Evolutionary conservation across 1,284 basidiomycete genomes (phyloP).

Genomic region (Cryptococcus amylolentus): DNA sequence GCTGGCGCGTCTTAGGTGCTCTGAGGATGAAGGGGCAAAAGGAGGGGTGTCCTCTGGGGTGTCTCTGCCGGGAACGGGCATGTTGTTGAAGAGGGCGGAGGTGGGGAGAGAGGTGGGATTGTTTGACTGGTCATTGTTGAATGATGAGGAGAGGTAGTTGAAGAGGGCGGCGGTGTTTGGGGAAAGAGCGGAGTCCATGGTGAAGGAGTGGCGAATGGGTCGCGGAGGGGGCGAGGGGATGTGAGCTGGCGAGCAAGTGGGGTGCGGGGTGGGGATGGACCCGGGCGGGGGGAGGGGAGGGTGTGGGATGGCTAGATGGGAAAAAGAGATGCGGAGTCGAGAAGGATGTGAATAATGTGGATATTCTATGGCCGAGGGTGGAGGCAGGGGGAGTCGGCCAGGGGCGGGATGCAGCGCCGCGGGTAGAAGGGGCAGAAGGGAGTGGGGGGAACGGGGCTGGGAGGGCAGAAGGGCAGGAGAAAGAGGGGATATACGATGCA

Average conservation of each 20-base stretch:
- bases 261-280: not conserved
- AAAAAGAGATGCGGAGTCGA: not conserved
- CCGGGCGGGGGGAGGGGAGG: not conserved
- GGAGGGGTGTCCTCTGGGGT: constrained; percentile 41
- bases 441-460: too few species aligned
- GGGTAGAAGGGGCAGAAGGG: too few species aligned
- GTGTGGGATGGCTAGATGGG: not conserved
- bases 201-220: not conserved
- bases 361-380: not conserved
- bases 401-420: too few species aligned
- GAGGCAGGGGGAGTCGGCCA: too few species aligned
- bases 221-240: not conserved
- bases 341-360: not conserved
- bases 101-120: constrained; percentile 33
- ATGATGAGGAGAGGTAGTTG: constrained; percentile 29
- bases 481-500: too few species aligned
- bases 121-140: constrained; percentile 3
- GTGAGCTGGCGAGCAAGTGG: not conserved
- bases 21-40: constrained; percentile 8
- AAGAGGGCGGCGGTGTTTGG: constrained; percentile 46
- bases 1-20: not conserved
- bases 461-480: too few species aligned
- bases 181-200: constrained; percentile 31
- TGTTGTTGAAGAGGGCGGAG: constrained; percentile 37
- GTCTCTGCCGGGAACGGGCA: constrained; percentile 35